Base-by-base conservation (phyloP, 2,329 filamentous ascomycete species). In the Scedosporium dehoogii region DNA sequence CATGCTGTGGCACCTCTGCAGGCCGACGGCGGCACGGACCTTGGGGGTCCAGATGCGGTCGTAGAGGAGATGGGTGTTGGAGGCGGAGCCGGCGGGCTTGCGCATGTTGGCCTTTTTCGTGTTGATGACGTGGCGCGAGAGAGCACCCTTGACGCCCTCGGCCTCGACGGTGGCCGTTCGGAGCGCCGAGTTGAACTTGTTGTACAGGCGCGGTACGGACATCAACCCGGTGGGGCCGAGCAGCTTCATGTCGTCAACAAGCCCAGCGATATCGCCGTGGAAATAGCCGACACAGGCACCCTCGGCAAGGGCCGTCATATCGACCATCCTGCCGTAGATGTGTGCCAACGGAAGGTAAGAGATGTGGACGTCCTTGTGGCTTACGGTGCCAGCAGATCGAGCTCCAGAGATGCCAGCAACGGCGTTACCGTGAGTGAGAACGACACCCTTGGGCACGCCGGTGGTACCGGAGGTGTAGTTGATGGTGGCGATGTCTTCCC, bases 331-430 rank as follows among this genome's bases (percentile, higher is more conserved):
- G 66, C 92, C 90, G 73, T 91, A 97, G 69, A 99, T 97, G 73
- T 99, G 94, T 9, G 94, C 94, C 46, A 97, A 78, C 0, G 94
- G 94, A 60, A 99, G 83, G 75, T 97, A 99, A 0, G 93, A 97
- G 63, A 91, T 84, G 67, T 88, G 80, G 3, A 87, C 77, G 67
- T 94, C 89, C 65, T 74, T 74, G 59, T 77, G 69, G 2, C 68
- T 67, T 62, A 84, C 79, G 12, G 79, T 77, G 12, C 77, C 78
- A 63, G 84, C 79, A 44, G 84, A 74, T 63, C 90, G 80, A 59
- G 82, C 83, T 18, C 81, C 77, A 12, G 85, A 80, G 53, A 89
- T 81, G 46, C 86, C 91, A 12, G 92, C 85, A 6, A 96, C 84
- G 10, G 91, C 90, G 72, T 89, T 92, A 63, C 79, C 79, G 71